Evolutionary conservation across 2,329 filamentous ascomycete species (phyloP), one percentile per base, ranked within the genome.

Genomic region (Whalleya microplaca): DNA sequence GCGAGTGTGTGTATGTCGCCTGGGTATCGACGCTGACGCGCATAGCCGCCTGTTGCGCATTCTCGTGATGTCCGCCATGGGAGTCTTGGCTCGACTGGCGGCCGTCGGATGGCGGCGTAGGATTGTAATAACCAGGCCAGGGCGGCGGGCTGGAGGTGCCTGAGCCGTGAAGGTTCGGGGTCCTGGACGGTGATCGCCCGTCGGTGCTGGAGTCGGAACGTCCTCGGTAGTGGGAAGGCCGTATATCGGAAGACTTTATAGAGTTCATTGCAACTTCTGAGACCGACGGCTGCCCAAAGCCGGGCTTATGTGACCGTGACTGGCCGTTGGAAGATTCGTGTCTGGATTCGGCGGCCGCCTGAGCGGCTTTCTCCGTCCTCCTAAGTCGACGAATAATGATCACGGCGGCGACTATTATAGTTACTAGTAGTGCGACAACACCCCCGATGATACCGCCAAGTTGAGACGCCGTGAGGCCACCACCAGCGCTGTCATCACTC

Each of bases 401-500:
- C 56, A 74, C 79, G 2, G 81, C 73, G 0, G 76, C 76, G 2
- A 75, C 70, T 5, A 85, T 41, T 10, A 84, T 73, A 21, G 79
- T 71, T 1, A 82, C 53, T 2, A 86, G 70, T 10, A 85, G 66
- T 0, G 73, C 75, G 2, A 81, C 71, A 12, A 78, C 78, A 1
- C 80, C 83, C 2, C 76, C 80, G 32, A 85, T 75, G 20, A 85
- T 83, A 2, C 83, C 84, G 2, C 78, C 82, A 2, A 86, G 70
- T 21, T 78, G 72, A 1, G 69, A 73, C 0, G 64, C 68, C 5
- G 75, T 74, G 20, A 82, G 69, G 12, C 74, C 71, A 20, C 69
- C 62, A 29, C 68, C 61, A 40, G 37, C 50, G 19, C 65, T 62
- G 18, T 60, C 60, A 9, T 63, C 41, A 16, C 64, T 61, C 21